Evolutionary conservation across 192 early-diverging fungal genomes (phyloP), one percentile per base, ranked within the genome.

Genomic region (Rhizophlyctis rosea): DNA sequence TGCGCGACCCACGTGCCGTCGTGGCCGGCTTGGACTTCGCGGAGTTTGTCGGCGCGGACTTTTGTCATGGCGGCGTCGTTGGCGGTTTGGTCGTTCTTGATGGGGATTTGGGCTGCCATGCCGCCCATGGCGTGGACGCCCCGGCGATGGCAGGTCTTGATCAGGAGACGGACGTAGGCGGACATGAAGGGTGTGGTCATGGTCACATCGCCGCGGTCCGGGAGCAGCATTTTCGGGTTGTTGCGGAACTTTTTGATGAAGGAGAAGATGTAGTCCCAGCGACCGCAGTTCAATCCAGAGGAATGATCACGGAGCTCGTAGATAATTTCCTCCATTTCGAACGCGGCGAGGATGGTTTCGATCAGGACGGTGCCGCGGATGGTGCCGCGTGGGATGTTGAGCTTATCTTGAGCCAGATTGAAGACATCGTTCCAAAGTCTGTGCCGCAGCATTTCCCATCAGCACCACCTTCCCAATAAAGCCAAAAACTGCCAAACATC

Each of bases 281-380:
- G 87, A 50, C 96, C 96, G 82, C 96, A 98, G 92, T 98, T 98
- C 49, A 98, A 84, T 4, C 96, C 96, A 23, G 94, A 87, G 34
- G 96, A 98, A 84, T 98, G 96, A 28, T 98, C 89, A 75, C 96
- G 93, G 50, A 98, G 83, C 85, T 98, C 96, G 70, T 92, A 98
- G 78, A 98, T 98, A 71, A 98, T 95, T 79, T 98, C 96, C 65
- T 98, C 96, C 96, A 98, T 98, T 79, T 98, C 93, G 74, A 91
- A 98, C 33, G 94, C 87, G 4, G 91, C 96, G 49, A 93, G 77
- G 73, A 98, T 95, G 55, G 96, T 98, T 77, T 98, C 96, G 65
- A 98, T 98, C 67, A 98, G 79, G 32, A 94, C 92, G 21, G 96
- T 98, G 39, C 83, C 94, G 71, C 96, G 92, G 70, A 98, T 95